Conservation (phyloP, 1,139 yeast species). For the Geotrichum klebahnii region DNA sequence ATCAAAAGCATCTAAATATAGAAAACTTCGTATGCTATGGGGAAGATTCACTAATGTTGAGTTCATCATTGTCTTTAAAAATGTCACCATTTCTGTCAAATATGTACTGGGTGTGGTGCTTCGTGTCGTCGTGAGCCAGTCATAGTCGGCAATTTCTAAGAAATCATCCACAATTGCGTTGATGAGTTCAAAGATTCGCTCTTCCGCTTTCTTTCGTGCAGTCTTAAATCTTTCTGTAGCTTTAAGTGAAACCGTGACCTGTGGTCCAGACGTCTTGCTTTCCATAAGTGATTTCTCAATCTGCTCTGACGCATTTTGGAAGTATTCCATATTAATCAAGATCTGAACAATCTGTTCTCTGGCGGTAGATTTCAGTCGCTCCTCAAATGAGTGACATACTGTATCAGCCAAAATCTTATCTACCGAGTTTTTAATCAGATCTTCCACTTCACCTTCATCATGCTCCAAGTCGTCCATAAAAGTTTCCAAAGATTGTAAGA, state of each 20-base stretch:
- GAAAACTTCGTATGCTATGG: slow-evolving; percentile 66
- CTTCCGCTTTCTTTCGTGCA: slow-evolving; percentile 73
- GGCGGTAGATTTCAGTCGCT: slow-evolving; percentile 61
- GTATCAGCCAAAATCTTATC: slow-evolving; percentile 68
- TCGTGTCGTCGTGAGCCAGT: slow-evolving; percentile 58
- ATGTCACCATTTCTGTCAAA: slow-evolving; percentile 81
- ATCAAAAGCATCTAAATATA: slow-evolving; percentile 83
- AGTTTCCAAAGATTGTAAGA: slow-evolving; percentile 56
- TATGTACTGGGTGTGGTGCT: slow-evolving; percentile 68
- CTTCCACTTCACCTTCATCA: slow-evolving; percentile 47
- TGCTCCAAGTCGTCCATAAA: slow-evolving; percentile 63
- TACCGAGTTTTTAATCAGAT: slow-evolving; percentile 49
- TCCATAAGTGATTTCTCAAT: slow-evolving; percentile 41
- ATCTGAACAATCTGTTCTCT: slow-evolving; percentile 91
- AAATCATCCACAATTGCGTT: slow-evolving; percentile 76
- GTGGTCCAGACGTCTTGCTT: slow-evolving; percentile 38
- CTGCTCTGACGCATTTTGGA: slow-evolving; percentile 53
- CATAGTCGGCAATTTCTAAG: slow-evolving; percentile 79
- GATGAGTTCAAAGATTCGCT: slow-evolving; percentile 61
- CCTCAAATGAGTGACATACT: slow-evolving; percentile 62
- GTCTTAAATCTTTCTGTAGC: slow-evolving; percentile 55
- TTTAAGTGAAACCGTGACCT: slow-evolving; percentile 41
- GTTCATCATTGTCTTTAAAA: slow-evolving; percentile 77
- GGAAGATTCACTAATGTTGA: slow-evolving; percentile 86
- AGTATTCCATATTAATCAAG: slow-evolving; percentile 80